Evolutionary conservation across 164 flowering plant genomes (phyloP).

Genomic region (Liriodendron chinense): DNA sequence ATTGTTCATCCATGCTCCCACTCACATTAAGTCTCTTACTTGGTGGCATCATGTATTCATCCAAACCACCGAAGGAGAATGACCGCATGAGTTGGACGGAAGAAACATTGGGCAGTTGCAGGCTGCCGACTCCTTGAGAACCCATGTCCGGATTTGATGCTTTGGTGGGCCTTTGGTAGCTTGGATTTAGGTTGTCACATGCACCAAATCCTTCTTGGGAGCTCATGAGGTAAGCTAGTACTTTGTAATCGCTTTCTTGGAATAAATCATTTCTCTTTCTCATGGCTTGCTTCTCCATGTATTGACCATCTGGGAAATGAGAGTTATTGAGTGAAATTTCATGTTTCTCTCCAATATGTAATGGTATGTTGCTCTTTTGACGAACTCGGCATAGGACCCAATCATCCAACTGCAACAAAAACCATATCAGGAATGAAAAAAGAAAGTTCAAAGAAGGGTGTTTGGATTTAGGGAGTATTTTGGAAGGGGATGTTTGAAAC

Average conservation of each 20-base stretch:
- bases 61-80: slow-evolving; percentile 25
- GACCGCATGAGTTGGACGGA: slow-evolving; percentile 16
- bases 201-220: background rate
- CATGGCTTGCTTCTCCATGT: background rate
- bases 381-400: slow-evolving; percentile 42
- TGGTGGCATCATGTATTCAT: slow-evolving; percentile 23
- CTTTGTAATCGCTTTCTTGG: background rate
- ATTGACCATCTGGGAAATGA: background rate
- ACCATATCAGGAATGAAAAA: background rate
- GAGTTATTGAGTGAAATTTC: background rate
- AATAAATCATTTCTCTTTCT: background rate
- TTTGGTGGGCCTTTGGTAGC: slow-evolving; percentile 16
- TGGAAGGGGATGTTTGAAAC: no score
- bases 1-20: background rate
- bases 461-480: no score
- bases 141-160: background rate
- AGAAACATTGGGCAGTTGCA: slow-evolving; percentile 3
- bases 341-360: slow-evolving; percentile 9
- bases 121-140: background rate
- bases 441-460: background rate
- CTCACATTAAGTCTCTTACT: slow-evolving; percentile 13
- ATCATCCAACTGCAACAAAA: slow-evolving; percentile 30
- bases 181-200: background rate
- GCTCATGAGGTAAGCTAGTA: background rate
- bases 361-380: slow-evolving; percentile 15